phyloP scores from a whole-genome alignment of 2,329 filamentous ascomycete species.

The Claviceps digitariae region DNA sequence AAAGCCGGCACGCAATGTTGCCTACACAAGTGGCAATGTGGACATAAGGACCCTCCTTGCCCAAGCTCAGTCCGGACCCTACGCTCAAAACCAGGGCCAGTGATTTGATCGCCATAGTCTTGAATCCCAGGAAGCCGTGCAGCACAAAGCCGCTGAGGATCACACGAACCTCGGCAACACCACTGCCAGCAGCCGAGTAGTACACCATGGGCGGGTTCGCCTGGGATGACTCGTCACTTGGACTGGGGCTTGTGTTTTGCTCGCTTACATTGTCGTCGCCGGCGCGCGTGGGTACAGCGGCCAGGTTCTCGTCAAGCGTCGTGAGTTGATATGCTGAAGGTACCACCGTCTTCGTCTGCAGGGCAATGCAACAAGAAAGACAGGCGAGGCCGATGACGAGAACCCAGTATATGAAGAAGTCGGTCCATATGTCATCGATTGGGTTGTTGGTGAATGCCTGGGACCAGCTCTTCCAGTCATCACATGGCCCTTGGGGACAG shows the following conservation, averaged over 20 bases:
- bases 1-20: slow-evolving; percentile 90
- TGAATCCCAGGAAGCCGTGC: slow-evolving; percentile 84
- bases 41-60: slow-evolving; percentile 93
- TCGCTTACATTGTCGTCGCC: slow-evolving; percentile 30
- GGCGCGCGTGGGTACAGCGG: slow-evolving; percentile 35
- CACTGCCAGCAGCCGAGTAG: slow-evolving; percentile 90
- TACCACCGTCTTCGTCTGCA: slow-evolving; percentile 87
- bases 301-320: slow-evolving; percentile 87
- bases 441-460: slow-evolving; percentile 31
- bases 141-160: slow-evolving; percentile 97
- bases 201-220: slow-evolving; percentile 65
- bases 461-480: slow-evolving; percentile 44
- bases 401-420: slow-evolving; percentile 63
- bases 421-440: slow-evolving; percentile 46
- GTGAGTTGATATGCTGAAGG: slow-evolving; percentile 77
- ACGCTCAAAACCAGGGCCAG: slow-evolving; percentile 75
- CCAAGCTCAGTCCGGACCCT: slow-evolving; percentile 80
- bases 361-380: slow-evolving; percentile 63
- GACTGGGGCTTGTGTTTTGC: slow-evolving; percentile 30
- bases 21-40: slow-evolving; percentile 92
- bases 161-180: slow-evolving; percentile 92
- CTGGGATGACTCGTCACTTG: slow-evolving; percentile 23
- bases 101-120: slow-evolving; percentile 77
- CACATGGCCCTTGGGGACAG: slow-evolving; percentile 42
- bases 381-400: slow-evolving; percentile 58